Evolutionary conservation across 805 yeast genomes (phyloP).

Genomic region (Diddensiella transvaalensis): DNA sequence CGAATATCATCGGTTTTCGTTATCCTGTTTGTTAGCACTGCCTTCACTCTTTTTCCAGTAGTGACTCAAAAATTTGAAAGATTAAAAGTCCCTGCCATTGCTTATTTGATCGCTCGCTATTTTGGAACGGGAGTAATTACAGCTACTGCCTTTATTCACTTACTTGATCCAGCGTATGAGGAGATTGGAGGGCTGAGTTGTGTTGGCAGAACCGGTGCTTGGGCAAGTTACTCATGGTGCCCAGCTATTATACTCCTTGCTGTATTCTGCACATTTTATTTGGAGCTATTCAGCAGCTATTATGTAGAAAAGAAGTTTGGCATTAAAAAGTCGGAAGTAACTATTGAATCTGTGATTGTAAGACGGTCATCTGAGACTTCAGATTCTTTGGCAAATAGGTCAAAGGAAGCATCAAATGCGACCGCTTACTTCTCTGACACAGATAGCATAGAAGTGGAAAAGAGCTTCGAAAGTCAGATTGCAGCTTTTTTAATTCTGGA

Average conservation of each 20-base stretch:
- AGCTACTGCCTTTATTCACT: constrained; percentile 71
- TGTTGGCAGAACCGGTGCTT: constrained; percentile 43
- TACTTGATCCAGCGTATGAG: constrained; percentile 42
- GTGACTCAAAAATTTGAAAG: constrained; percentile 26
- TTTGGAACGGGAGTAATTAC: constrained; percentile 77
- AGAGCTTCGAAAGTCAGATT: constrained; percentile 33
- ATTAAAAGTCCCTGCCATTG: constrained; percentile 30
- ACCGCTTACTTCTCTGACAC: too few species aligned
- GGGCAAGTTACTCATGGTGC: constrained; percentile 54
- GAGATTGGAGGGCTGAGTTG: constrained; percentile 36
- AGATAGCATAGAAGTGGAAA: constrained; percentile 9
- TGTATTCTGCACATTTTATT: constrained; percentile 43
- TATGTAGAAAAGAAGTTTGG: constrained; percentile 40
- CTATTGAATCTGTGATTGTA: constrained; percentile 18
- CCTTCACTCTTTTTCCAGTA: constrained; percentile 45
- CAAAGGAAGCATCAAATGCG: neutral
- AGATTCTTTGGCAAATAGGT: constrained; percentile 16
- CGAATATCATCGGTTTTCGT: constrained; percentile 60
- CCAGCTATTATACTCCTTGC: constrained; percentile 51
- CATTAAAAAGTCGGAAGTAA: constrained; percentile 4
- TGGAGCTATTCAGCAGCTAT: constrained; percentile 46
- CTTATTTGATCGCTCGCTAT: constrained; percentile 38
- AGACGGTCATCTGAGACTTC: constrained; percentile 7
- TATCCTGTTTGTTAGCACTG: constrained; percentile 46
- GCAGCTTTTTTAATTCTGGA: constrained; percentile 56